Evolutionary conservation across 805 yeast species (phyloP).

Genomic region (Cyberlindnera mississippiensis): DNA sequence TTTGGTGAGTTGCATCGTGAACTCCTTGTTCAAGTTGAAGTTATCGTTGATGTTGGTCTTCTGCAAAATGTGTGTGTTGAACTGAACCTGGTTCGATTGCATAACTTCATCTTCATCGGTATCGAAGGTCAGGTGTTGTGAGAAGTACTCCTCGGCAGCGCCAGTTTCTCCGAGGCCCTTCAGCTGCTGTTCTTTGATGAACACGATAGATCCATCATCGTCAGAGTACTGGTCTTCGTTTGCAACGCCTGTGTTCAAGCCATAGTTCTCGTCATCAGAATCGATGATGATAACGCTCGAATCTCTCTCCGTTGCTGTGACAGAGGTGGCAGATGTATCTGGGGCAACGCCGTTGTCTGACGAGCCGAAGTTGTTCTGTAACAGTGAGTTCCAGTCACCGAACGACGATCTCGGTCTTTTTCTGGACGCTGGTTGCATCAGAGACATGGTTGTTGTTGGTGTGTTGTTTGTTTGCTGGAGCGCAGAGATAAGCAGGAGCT

Average conservation of each 20-base stretch:
- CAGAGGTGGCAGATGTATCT: slow-evolving; percentile 7
- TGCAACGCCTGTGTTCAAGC: slow-evolving; percentile 11
- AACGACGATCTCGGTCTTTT: slow-evolving; percentile 37
- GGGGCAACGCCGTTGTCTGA: slow-evolving; percentile 10
- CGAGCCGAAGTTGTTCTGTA: slow-evolving; percentile 18
- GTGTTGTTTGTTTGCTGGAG: background rate
- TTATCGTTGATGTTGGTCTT: slow-evolving; percentile 10
- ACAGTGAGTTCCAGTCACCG: slow-evolving; percentile 27
- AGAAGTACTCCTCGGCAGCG: slow-evolving; percentile 13
- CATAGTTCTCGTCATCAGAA: slow-evolving; percentile 36
- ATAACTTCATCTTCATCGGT: slow-evolving; percentile 15
- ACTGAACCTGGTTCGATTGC: slow-evolving; percentile 1
- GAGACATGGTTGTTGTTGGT: slow-evolving; percentile 7
- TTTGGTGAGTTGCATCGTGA: background rate
- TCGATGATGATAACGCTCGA: slow-evolving; percentile 36
- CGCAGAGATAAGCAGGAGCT: background rate
- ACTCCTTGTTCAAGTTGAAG: slow-evolving; percentile 16
- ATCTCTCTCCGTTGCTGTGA: slow-evolving; percentile 13
- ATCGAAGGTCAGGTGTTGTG: slow-evolving; percentile 11
- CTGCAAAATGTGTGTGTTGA: slow-evolving; percentile 7
- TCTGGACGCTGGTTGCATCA: slow-evolving; percentile 19
- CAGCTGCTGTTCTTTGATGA: slow-evolving; percentile 14
- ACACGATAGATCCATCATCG: slow-evolving; percentile 16
- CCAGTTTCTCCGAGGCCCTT: slow-evolving; percentile 2
- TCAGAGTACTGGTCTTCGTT: slow-evolving; percentile 9